A percentile compares a stretch with the other conserved stretches of the same genome.
Evolutionary conservation across 306 rosid species (phyloP).

Genomic region (Ammopiptanthus mongolicus): DNA sequence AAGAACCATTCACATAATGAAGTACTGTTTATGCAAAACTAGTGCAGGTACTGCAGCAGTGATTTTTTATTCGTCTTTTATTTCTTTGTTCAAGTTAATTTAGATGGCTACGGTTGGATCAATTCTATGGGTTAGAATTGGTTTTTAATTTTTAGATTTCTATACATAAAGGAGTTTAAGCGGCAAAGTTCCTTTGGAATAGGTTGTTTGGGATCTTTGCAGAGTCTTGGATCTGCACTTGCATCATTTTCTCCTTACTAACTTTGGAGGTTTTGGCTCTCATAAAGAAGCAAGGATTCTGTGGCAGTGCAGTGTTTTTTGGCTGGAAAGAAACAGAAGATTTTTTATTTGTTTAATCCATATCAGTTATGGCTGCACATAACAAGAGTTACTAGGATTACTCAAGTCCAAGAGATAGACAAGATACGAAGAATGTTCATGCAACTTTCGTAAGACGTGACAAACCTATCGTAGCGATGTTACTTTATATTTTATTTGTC

Average conservation of each 20-base stretch:
- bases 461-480: neutral
- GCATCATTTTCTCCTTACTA: too few species aligned
- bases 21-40: neutral
- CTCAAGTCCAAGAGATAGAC: neutral
- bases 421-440: neutral
- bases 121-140: neutral
- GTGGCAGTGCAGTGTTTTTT: too few species aligned
- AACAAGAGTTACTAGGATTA: neutral
- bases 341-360: neutral
- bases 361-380: neutral
- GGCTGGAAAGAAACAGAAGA: too few species aligned
- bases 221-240: too few species aligned
- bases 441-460: neutral
- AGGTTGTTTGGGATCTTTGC: too few species aligned
- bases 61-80: neutral
- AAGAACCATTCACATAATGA: neutral
- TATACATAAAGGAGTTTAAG: neutral
- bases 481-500: neutral
- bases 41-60: neutral
- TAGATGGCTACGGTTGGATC: neutral
- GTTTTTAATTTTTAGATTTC: neutral
- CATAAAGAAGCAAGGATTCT: too few species aligned
- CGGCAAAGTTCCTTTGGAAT: too few species aligned
- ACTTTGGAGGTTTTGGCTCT: too few species aligned
- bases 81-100: neutral